Evolutionary conservation across 331 rosid species (phyloP).

Genomic region (Saraca asoca): DNA sequence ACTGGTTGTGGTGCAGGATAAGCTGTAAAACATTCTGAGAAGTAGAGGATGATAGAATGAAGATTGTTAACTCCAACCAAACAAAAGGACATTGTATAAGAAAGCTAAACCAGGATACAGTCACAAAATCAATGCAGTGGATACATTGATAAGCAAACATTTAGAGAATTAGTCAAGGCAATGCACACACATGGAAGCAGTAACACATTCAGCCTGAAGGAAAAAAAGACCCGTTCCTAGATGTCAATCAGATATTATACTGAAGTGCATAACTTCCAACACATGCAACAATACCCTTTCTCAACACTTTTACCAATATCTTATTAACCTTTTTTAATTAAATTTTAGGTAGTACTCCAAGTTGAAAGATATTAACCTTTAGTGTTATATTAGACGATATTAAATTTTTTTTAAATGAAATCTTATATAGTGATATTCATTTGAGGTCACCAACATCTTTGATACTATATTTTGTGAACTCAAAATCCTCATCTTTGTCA

Average conservation of each 20-base stretch:
- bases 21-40: not conserved
- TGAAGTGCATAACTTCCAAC: not conserved
- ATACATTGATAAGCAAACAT: not conserved
- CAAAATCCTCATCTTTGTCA: slow-evolving; percentile 22
- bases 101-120: not conserved
- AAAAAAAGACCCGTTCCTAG: not conserved
- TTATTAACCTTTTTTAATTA: too few relatives aligned
- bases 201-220: not conserved
- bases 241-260: slow-evolving; percentile 1
- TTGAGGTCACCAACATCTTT: slow-evolving; percentile 24
- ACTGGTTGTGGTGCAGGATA: not conserved
- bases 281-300: not conserved
- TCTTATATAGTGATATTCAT: slow-evolving; percentile 1
- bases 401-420: not conserved
- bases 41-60: not conserved
- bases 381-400: not conserved
- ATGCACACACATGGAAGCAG: not conserved
- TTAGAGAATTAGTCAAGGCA: not conserved
- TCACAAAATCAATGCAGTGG: not conserved
- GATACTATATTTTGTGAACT: not conserved
- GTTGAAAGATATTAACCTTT: not conserved
- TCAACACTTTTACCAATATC: not conserved
- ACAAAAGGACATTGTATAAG: not conserved
- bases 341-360: not conserved
- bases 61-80: not conserved